Evolutionary conservation across 2,329 filamentous ascomycete species (phyloP), one percentile per base, ranked within the genome.

Genomic region (Stagonosporopsis tanaceti): DNA sequence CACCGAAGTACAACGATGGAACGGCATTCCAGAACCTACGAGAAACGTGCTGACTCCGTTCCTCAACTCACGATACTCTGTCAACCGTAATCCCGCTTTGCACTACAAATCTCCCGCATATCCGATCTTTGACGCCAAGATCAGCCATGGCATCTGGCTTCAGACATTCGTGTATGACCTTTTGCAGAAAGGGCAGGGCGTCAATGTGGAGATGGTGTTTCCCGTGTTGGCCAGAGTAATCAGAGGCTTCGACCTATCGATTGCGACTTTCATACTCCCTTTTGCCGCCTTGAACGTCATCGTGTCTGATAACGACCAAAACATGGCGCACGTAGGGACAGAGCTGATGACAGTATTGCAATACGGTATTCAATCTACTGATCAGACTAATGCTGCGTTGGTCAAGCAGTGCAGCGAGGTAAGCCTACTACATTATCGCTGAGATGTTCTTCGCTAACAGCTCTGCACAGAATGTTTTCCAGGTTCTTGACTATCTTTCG

Each of bases 11-110:
- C 81, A 85, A 53, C 90, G 91, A 72, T 99, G 93, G 92, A 80
- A 88, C 37, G 81, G 85, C 9, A 85, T 99, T 64, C 90, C 93
- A 1, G 89, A 93, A 65, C 85, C 84, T 48, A 87, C 92, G 25
- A 86, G 91, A 53, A 93, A 92, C 65, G 90, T 92, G 0, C 79
- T 98, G n/a, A 90, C 88, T 0, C 95, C 96, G 1, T 97, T 98
- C 65, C 79, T 97, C 14, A 90, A 83, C 11, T 98, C 96, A 4
- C 89, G 86, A 68, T 99, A 97, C 72, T 82, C 86, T 25, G 84
- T 98, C 38, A 87, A 69, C 20, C 59, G 63, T 7, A 69, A 70
- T 17, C 77, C 69, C 44, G 72, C 67, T 34, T 61, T 66, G 12
- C 58, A 68, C 4, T 69, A 70, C 35, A 62, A 61, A 53, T 67